Evolutionary conservation across 441 rosid species (phyloP).

Genomic region (Populus hybrid): DNA sequence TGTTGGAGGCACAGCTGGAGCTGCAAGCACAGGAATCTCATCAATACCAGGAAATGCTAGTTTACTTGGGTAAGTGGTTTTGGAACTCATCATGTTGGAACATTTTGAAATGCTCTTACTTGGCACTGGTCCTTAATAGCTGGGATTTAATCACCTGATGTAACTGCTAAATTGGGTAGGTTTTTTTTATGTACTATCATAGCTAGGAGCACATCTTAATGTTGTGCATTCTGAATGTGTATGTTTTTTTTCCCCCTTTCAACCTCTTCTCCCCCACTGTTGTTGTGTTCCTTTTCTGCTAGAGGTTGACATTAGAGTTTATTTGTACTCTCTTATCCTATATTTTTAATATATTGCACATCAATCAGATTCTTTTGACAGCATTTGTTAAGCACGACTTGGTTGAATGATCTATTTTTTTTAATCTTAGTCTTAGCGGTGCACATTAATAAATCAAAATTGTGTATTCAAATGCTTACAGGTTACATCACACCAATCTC

Average conservation of each 20-base stretch:
- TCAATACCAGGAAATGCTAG: constrained; percentile 83
- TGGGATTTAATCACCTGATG: background rate
- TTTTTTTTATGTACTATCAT: background rate
- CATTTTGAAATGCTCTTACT: background rate
- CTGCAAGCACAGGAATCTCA: constrained; percentile 56
- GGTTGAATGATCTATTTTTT: background rate
- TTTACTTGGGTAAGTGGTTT: constrained; percentile 75
- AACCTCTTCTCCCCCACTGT: background rate
- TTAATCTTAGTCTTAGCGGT: background rate
- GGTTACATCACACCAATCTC: background rate
- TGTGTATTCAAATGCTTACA: background rate
- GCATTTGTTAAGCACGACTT: background rate
- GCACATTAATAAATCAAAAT: background rate
- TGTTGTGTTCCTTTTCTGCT: background rate
- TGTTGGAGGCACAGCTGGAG: constrained; percentile 51
- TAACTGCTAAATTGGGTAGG: background rate
- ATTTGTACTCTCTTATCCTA: background rate
- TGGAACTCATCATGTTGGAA: constrained; percentile 6
- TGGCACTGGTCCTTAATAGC: constrained; percentile 1
- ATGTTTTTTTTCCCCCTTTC: background rate
- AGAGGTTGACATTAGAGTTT: background rate
- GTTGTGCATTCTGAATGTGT: background rate
- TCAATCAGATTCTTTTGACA: background rate
- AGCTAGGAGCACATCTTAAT: background rate
- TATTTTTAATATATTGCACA: background rate